phyloP scores from a whole-genome alignment of 192 early-diverging fungal genomes.

The Linnemannia hyalina region DNA sequence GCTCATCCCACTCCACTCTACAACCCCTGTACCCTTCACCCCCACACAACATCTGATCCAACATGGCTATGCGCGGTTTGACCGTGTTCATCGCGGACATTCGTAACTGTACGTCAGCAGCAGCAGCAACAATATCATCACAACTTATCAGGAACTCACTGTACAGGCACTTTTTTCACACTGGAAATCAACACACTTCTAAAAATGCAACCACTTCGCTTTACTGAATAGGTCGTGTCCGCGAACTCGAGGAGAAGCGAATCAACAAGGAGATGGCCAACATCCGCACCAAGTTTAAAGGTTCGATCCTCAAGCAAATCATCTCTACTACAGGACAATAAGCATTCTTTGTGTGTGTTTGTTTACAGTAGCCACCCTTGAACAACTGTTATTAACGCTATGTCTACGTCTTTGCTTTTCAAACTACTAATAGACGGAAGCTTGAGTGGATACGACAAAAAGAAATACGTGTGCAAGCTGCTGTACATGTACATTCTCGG shows the following conservation, averaged over 20 bases:
- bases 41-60: not conserved
- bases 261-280: conserved; percentile 99
- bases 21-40: not conserved
- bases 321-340: not conserved
- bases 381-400: not conserved
- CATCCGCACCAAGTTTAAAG: conserved; percentile 98
- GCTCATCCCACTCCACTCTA: not conserved
- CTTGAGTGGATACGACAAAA: conserved; percentile 98
- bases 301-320: conserved; percentile 54
- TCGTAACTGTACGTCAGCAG: conserved; percentile 89
- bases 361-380: no score
- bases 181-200: not conserved
- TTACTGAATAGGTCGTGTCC: conserved; percentile 82
- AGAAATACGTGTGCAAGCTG: conserved; percentile 99
- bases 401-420: not conserved
- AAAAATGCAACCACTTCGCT: not conserved
- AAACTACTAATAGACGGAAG: conserved; percentile 73
- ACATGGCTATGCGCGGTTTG: conserved; percentile 84
- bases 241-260: conserved; percentile 97
- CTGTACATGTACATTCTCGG: conserved; percentile 99
- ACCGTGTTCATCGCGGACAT: conserved; percentile 98
- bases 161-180: not conserved
- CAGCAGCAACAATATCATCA: not conserved
- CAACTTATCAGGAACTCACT: not conserved
- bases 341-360: not conserved